A percentile compares a stretch with the other conserved stretches of the same genome.
Conservation (phyloP, 2,329 filamentous ascomycete genomes). For the Exophiala viscosa region DNA sequence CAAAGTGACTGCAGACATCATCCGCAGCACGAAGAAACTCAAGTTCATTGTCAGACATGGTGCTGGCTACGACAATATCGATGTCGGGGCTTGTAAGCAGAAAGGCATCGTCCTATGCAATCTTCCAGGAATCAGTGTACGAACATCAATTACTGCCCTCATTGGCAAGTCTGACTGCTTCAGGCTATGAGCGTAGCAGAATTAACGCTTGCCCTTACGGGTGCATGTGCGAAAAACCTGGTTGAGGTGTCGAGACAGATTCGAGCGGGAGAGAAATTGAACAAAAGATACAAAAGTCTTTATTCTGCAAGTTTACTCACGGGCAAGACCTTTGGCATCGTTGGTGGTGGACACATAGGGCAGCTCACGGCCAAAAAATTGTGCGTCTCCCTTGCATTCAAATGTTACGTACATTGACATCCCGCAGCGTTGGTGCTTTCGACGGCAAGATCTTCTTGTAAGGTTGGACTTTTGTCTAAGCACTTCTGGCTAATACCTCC, state of each 20-base stretch:
- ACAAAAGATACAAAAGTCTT: slow-evolving; percentile 9
- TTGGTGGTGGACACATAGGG: slow-evolving; percentile 11
- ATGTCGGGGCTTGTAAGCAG: background rate
- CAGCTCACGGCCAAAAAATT: slow-evolving; percentile 12
- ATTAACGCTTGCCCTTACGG: slow-evolving; percentile 9
- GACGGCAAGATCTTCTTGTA: background rate
- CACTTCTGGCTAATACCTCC: background rate
- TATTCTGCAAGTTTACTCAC: slow-evolving; percentile 9
- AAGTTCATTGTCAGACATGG: background rate
- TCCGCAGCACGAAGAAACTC: background rate
- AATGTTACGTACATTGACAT: too few relatives aligned
- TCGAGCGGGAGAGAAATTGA: slow-evolving; percentile 4
- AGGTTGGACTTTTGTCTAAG: background rate
- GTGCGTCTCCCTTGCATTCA: slow-evolving; percentile 2
- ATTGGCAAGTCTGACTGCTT: background rate
- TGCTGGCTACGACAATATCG: background rate
- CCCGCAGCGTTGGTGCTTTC: background rate
- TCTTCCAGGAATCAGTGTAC: background rate
- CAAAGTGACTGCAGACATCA: background rate
- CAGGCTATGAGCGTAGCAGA: slow-evolving; percentile 14
- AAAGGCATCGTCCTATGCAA: background rate
- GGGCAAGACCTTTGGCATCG: slow-evolving; percentile 14
- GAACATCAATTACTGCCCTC: background rate
- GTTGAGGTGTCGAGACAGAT: slow-evolving; percentile 9
- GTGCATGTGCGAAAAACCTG: slow-evolving; percentile 13